phyloP scores from a whole-genome alignment of 108 stramenopile genomes.

The Conticribra weissflogii region DNA sequence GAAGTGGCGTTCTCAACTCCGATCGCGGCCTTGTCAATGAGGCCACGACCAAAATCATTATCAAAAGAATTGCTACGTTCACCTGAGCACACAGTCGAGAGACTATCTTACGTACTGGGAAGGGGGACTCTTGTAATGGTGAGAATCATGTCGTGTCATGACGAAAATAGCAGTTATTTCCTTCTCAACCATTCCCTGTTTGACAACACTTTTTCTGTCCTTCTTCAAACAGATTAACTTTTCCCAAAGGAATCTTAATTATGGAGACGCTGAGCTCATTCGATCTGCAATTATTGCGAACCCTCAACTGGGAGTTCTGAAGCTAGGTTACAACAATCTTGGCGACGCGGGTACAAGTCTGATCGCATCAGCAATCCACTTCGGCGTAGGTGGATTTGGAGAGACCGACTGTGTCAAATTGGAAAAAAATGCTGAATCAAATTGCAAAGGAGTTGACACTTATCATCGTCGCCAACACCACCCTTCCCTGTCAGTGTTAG shows the following conservation, averaged over 20 bases:
- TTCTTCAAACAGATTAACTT: conserved; percentile 62
- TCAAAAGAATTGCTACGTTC: conserved; percentile 6
- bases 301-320: conserved; percentile 73
- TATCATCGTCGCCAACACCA: conserved; percentile 48
- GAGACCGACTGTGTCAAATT: background rate
- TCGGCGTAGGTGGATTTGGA: conserved; percentile 35
- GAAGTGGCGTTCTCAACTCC: too few species aligned
- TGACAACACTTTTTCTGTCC: background rate
- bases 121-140: conserved; percentile 45
- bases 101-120: conserved; percentile 23
- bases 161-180: background rate
- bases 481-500: conserved; percentile 62
- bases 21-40: too few species aligned
- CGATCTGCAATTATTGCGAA: conserved; percentile 56
- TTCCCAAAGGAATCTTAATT: conserved; percentile 61
- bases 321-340: conserved; percentile 79
- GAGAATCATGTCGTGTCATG: background rate
- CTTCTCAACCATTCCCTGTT: background rate
- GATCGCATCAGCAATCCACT: conserved; percentile 62
- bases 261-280: conserved; percentile 59
- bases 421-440: background rate
- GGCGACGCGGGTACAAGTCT: conserved; percentile 64
- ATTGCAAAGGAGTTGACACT: background rate
- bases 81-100: conserved; percentile 15
- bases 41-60: background rate